Evolutionary conservation across 208 protist species (phyloP), one percentile per base, ranked within the genome.

Genomic region (Wallacemonas rigidus): DNA sequence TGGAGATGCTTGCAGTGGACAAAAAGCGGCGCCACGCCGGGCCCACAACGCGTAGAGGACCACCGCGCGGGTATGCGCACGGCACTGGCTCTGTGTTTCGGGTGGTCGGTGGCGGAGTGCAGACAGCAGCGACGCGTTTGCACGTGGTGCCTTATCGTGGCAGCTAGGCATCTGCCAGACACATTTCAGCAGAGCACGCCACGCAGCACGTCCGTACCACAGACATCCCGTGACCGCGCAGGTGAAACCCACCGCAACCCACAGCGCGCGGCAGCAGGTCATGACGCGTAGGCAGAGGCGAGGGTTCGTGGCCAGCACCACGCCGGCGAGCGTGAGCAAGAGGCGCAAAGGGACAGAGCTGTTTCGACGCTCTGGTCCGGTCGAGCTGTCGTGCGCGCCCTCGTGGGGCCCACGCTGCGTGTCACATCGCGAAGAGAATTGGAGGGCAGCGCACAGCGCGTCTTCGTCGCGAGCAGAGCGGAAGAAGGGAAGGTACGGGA

Each of bases 401-500:
- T 26, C 26, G 26, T 26, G 26, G 26, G 26, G 26, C 26, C 26
- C 26, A 26, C 26, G 26, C 26, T 26, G 26, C 26, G 26, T 26
- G 26, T 26, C 26, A 26, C 26, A 26, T 26, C 26, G 26, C 26
- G 26, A 26, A 26, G 26, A 26, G 26, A 26, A 6, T 6, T 50
- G 45, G 8, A 50, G 45, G 8, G 8, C 6, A 6, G 45, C 45
- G 12, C 6, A 50, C 8, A 50, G 8, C 8, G 56, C 36, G 5
- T 44, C 60, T 14, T 41, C 40, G 8, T 65, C 60, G 15, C 36
- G 4, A 26, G 43, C 41, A 36, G 60, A 65, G 43, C 60, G 60
- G 15, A 65, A 65, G 60, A 65, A 36, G 56, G 56, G 56, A 1
- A 62, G 36, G 38, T 26, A 62, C 60, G 17, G 15, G 9, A 51